Evolutionary conservation across 352 stramenopile species (phyloP).

Genomic region (Phytophthora ramorum): DNA sequence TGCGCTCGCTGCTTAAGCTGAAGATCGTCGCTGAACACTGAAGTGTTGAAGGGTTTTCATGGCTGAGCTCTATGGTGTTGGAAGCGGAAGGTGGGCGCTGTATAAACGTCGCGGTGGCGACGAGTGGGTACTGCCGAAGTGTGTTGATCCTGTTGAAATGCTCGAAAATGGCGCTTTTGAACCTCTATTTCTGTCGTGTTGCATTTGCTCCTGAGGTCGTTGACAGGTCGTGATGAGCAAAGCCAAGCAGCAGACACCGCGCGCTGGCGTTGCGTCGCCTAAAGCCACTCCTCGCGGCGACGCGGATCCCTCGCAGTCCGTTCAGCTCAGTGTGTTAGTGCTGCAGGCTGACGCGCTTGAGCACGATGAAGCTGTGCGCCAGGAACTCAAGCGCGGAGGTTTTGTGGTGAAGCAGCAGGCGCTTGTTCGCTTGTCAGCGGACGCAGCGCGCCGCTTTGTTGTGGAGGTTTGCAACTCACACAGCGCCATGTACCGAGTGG

Average conservation of each 20-base stretch:
- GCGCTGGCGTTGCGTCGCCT: constrained; percentile 11
- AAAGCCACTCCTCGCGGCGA: constrained; percentile 31
- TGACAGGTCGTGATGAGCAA: constrained; percentile 26
- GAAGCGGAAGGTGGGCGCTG: constrained; percentile 2
- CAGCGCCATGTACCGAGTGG: constrained; percentile 30
- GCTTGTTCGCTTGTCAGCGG: constrained; percentile 47
- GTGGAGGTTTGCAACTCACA: constrained; percentile 44
- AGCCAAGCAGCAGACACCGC: constrained; percentile 30
- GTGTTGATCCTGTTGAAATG: constrained; percentile 30
- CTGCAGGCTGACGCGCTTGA: constrained; percentile 62
- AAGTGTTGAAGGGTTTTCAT: constrained; percentile 1
- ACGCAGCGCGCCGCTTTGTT: constrained; percentile 50
- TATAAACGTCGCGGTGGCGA: constrained; percentile 10
- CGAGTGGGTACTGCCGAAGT: constrained; percentile 6
- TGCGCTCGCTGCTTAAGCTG: constrained; percentile 67
- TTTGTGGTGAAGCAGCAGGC: constrained; percentile 58
- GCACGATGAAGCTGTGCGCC: constrained; percentile 59
- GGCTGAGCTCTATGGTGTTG: background rate
- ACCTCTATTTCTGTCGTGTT: constrained; percentile 27
- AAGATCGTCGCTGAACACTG: background rate
- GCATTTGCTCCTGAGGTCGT: constrained; percentile 1
- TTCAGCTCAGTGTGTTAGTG: constrained; percentile 59
- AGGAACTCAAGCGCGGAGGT: constrained; percentile 50
- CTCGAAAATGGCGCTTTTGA: constrained; percentile 29
- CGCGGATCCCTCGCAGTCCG: constrained; percentile 6